Evolutionary conservation across 305 asterid genomes (phyloP).

Genomic region (Fraxinus baroniana): DNA sequence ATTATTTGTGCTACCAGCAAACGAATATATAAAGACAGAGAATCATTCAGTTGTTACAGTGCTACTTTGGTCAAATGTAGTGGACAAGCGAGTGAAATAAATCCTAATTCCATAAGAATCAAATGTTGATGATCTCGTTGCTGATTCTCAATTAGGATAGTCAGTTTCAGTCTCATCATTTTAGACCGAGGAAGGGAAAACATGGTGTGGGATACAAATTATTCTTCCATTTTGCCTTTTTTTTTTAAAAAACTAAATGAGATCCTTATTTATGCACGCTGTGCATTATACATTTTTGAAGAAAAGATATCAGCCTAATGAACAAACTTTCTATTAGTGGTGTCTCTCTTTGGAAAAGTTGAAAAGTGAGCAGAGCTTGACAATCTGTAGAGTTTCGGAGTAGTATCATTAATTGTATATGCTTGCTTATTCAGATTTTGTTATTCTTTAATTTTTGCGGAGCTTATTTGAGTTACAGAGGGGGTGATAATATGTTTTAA

Average conservation of each 20-base stretch:
- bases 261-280: not conserved
- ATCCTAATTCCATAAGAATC: not conserved
- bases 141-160: not conserved
- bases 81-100: not conserved
- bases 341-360: not conserved
- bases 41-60: not conserved
- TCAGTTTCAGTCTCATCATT: not conserved
- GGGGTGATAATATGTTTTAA: not conserved
- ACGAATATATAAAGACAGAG: not conserved
- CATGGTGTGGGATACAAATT: not conserved
- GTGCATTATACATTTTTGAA: not conserved
- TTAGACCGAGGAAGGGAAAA: not conserved
- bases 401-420: not conserved
- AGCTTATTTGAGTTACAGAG: not conserved
- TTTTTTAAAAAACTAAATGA: not conserved
- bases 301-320: not conserved
- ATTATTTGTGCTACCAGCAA: not conserved
- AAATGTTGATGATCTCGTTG: not conserved
- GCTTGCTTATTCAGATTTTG: not conserved
- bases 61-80: not conserved
- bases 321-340: not conserved
- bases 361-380: not conserved
- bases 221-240: not conserved
- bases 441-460: not conserved
- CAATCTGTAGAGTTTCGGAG: not conserved